These are phyloP conservation scores for Lonicera japonica DNA, from an alignment of 129 eudicot species.

Conservation along the genomic window DNA sequence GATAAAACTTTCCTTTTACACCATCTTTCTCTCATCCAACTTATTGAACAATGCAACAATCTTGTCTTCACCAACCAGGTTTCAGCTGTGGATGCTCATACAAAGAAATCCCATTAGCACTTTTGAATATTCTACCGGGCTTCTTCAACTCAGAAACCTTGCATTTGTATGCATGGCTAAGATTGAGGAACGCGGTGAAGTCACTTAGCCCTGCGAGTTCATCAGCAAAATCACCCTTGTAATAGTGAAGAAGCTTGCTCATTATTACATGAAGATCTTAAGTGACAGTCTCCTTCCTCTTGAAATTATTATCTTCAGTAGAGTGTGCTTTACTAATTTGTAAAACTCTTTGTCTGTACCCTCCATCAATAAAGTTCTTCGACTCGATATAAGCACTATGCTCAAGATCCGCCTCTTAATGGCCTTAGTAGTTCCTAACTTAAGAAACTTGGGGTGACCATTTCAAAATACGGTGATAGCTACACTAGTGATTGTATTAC, in stretches of 20 bases:
- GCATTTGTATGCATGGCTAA: slow-evolving; percentile 41
- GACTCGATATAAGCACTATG: slow-evolving; percentile 30
- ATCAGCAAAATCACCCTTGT: slow-evolving; percentile 74
- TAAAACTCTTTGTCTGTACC: slow-evolving; percentile 47
- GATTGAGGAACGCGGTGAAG: slow-evolving; percentile 58
- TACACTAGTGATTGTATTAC: no score
- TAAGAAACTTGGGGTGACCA: slow-evolving; percentile 74
- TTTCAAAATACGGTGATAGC: no score
- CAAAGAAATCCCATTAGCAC: slow-evolving; percentile 54
- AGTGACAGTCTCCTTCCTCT: slow-evolving; percentile 54
- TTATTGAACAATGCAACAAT: slow-evolving; percentile 44
- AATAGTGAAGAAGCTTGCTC: slow-evolving; percentile 59
- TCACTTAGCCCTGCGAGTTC: slow-evolving; percentile 85
- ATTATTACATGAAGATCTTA: slow-evolving; percentile 75
- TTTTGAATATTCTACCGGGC: slow-evolving; percentile 35
- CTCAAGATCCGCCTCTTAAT: no score
- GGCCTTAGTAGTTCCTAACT: slow-evolving; percentile 39
- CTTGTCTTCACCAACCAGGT: slow-evolving; percentile 28
- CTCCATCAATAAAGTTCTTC: slow-evolving; percentile 29
- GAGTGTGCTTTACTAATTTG: slow-evolving; percentile 57
- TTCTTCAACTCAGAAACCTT: no score
- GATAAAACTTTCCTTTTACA: slow-evolving; percentile 70
- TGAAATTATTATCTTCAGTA: slow-evolving; percentile 51
- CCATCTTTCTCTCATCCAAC: slow-evolving; percentile 60
- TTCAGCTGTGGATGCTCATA: slow-evolving; percentile 74